A percentile compares a stretch with the other conserved stretches of the same genome.
These are phyloP conservation scores for Astrothelium macrocarpum DNA, from an alignment of 495 filamentous ascomycete species.

Conservation along the genomic window DNA sequence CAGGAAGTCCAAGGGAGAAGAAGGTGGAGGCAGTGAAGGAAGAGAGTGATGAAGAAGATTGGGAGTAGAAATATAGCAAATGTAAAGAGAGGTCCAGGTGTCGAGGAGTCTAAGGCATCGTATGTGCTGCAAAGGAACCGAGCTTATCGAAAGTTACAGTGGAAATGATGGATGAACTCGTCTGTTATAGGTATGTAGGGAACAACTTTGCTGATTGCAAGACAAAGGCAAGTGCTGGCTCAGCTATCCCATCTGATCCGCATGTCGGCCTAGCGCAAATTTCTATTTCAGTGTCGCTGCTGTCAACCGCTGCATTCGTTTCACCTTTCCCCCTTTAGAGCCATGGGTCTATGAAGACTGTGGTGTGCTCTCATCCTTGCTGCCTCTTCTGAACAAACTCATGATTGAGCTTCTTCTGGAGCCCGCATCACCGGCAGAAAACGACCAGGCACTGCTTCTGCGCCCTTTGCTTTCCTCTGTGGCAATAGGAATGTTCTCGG, in stretches of 20 bases:
- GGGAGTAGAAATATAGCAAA: slow-evolving; percentile 50
- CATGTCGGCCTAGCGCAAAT: background rate
- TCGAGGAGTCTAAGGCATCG: background rate
- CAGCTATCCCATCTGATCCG: background rate
- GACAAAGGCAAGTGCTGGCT: background rate
- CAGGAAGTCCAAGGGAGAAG: slow-evolving; percentile 64
- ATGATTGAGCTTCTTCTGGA: slow-evolving; percentile 12
- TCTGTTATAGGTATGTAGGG: background rate
- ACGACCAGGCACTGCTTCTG: slow-evolving; percentile 12
- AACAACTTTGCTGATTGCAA: background rate
- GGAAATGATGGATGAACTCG: background rate
- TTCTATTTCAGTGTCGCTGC: background rate
- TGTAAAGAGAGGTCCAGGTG: background rate
- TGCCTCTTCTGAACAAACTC: slow-evolving; percentile 1
- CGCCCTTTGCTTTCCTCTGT: slow-evolving; percentile 6
- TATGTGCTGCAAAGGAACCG: background rate
- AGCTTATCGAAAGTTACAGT: background rate
- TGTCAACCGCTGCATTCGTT: background rate
- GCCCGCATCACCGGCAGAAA: background rate
- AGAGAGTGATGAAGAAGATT: slow-evolving; percentile 65
- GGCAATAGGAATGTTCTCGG: background rate
- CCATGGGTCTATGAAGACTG: background rate
- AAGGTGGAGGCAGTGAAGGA: slow-evolving; percentile 40
- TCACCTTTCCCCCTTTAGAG: background rate
- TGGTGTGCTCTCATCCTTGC: background rate